Evolutionary conservation across 257 asterid species (phyloP), one percentile per base, ranked within the genome.

Genomic region (Phtheirospermum japonicum): DNA sequence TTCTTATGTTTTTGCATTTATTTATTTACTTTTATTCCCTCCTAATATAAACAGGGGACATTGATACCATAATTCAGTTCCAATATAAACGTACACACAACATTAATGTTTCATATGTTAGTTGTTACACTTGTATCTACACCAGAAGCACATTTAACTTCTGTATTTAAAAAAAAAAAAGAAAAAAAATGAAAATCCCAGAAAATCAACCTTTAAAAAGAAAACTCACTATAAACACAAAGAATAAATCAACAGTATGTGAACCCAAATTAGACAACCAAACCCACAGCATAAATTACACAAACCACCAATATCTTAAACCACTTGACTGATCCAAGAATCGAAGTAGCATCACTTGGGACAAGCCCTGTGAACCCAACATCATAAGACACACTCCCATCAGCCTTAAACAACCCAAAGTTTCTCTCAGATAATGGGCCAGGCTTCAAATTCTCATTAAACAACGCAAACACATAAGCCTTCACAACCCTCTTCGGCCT

Each of bases 401-500:
- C 57, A 10, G 57, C 57, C 57, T 23, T 51, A 11, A 51, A 20
- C 31, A 51, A 11, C 33, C 57, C 57, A 26, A 51, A 51, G 33
- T 51, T 19, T n/a, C 57, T 51, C 33, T 51, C 57, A 9, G 57
- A 51, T 4, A 31, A 18, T 11, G 57, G 57, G 8, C 57, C 57
- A 2, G 57, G 57, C 33, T 51, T 51, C 33, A 51, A 51, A 10
- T 51, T 51, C 33, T 51, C 57, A 0, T 51, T 51, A 8, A 20
- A 51, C 57, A 51, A 20, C 8, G 57, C 57, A 51, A 51, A 20
- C 57, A 51, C 57, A 1, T 51, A 51, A 23, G 57, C 57, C 33
- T 23, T 51, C 13, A 51, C 57, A n/a, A 1, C 33, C 33, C 57
- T 51, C 33, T 5, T 51, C 4, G 57, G 57, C 57, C 57, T 19